Evolutionary conservation across 1,139 yeast species (phyloP), one percentile per base, ranked within the genome.

Genomic region (Yamadazyma friedrichii): DNA sequence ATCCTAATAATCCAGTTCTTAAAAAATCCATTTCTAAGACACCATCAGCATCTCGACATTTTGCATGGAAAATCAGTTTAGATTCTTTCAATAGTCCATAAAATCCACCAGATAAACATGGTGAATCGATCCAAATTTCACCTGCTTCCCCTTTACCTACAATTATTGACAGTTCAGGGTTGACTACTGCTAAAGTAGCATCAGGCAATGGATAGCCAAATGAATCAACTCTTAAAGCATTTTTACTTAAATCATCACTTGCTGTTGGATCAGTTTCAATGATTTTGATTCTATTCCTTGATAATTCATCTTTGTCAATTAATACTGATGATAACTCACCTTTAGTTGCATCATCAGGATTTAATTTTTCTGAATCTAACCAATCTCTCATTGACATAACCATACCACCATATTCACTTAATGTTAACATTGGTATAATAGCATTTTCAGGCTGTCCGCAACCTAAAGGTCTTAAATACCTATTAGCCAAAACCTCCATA

Each of bases 331-430:
- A 75, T 9, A 86, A 62, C 12, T 79, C 78, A 33, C 68, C 71
- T 8, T 65, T 57, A 13, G 58, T 16, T 8, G 24, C n/a, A n/a
- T 66, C 72, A 9, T 64, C 72, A 20, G 15, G 6, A 16, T 66
- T 65, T 2, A 62, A 54, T 15, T 59, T 54, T 22, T 84, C 88
- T 2, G 79, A 77, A 6, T 86, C 89, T 10, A 89, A 66, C 93
- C 96, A 91, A 59, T 93, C 99, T 50, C 95, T 74, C 74, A 89
- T 76, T 0, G 97, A 82, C 15, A 93, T 82, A 4, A 91, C 93
- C 82, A 93, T 88, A 2, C 99, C 99, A 27, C 98, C 98, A 56
- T 89, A 95, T 55, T 93, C 98, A 50, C 88, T 81, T 40, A 93
- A 66, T 0, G 97, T 87, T 35, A 94, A 69, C 74, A 94, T 78